Evolutionary conservation across 73 alveolate genomes (phyloP), one percentile per base, ranked within the genome.

Genomic region (Symbiodinium natans): DNA sequence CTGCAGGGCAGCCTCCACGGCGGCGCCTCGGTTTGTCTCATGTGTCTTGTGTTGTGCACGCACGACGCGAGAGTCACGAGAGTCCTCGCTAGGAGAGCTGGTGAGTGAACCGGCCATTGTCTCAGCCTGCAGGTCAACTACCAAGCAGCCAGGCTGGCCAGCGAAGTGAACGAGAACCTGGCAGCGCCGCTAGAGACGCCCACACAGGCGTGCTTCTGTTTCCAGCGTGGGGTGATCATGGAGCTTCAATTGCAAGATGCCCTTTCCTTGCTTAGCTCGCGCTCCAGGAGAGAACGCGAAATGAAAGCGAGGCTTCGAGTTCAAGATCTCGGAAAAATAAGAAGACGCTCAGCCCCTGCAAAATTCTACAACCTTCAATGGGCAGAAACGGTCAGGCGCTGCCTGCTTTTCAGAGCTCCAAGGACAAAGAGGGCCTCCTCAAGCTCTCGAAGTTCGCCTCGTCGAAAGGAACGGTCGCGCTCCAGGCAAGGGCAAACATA

Each of bases 81-180:
- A 46, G 59, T 46, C 13, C 59, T 9, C 6, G 59, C 6, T 46
- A 6, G 21, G 59, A 46, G 13, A 13, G 59, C 6, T 46, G 59
- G 13, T 46, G 59, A 46, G 6, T 46, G n/a, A 41, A 27, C 31
- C 21, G 31, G 41, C 86, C 86, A 10, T 34, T 2, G 6, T 75
- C 13, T 29, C 7, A 21, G 11, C 11, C 40, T 21, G 38, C 38
- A 87, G 95, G 95, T 89, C 9, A 38, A 42, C 80, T 90, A 68
- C 97, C 97, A 90, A 21, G 97, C 88, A n/a, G 97, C 97, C 48
- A 63, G 77, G 39, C 82, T 80, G 48, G 88, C 48, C 36, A 33
- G 33, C 39, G 48, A 39, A 38, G 87, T 36, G 87, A 10, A 15
- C 33, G 48, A 41, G 88, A 15, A 8, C 86, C 39, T 29, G 43